phyloP scores from a whole-genome alignment of 2,329 filamentous ascomycete species.

The Cladosporium velox region DNA sequence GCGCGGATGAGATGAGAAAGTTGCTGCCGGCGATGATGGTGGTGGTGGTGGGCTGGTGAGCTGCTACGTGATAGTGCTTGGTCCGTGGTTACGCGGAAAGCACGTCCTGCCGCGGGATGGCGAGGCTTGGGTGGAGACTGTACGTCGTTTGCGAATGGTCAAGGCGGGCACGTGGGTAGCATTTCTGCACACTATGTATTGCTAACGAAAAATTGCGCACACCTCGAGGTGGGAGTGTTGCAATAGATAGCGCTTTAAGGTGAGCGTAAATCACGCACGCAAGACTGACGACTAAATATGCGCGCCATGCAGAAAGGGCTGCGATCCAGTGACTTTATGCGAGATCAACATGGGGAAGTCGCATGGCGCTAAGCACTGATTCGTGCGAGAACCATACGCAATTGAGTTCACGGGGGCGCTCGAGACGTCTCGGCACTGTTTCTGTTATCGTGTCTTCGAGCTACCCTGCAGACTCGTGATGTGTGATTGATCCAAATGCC shows the following conservation, averaged over 20 bases:
- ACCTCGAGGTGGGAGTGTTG: neutral
- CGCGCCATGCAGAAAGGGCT: neutral
- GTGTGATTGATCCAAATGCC: neutral
- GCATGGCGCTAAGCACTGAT: constrained; percentile 6
- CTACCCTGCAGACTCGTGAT: neutral
- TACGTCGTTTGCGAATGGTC: constrained; percentile 3
- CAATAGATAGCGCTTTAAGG: neutral
- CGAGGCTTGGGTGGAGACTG: constrained; percentile 3
- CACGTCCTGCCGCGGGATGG: constrained; percentile 4
- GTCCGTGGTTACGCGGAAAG: constrained; percentile 2
- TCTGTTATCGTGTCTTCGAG: neutral
- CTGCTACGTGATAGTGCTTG: constrained; percentile 7
- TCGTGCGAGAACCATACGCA: neutral
- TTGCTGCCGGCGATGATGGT: neutral
- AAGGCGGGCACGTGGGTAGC: neutral
- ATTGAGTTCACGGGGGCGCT: neutral
- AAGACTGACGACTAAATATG: neutral
- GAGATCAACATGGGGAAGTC: constrained; percentile 2
- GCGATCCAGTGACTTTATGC: neutral
- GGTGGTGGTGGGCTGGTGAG: neutral
- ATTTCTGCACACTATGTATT: neutral
- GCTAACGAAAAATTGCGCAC: constrained; percentile 1
- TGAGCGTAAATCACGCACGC: neutral
- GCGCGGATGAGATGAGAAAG: neutral
- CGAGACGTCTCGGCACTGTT: neutral